Base-by-base conservation (phyloP, 331 rosid species). In the Malus hybrid region DNA sequence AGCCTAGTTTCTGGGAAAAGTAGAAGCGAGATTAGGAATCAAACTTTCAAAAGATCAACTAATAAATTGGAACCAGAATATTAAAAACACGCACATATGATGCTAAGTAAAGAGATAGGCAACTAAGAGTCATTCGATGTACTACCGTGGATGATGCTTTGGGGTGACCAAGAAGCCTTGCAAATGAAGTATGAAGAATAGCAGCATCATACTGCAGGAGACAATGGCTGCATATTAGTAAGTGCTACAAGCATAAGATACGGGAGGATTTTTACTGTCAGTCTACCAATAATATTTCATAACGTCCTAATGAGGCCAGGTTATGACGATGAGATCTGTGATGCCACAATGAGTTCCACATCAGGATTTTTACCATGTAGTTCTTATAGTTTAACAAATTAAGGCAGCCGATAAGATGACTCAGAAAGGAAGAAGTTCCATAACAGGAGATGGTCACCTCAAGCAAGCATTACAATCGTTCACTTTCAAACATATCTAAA, bases 101-200 rank as follows among this genome's bases (percentile, higher is more conserved):
- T 24, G 46, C 33, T 28, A 46, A 76, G 67, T 33, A 50, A 61
- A 7, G 68, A 61, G 31, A 75, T 32, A 22, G 54, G 44, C 64
- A 33, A 62, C 14, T 10, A 28, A 34, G 10, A 31, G 44, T 42
- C 3, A 8, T 29, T 11, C 5, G 57, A 71, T 33, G 42, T 12
- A 32, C 69, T 85, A 88, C 97, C 88, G 24, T 68, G 52, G 91
- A 44, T 13, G 88, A 75, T 75, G 83, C 74, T 79, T 52, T 87
- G 6, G 98, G 96, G 61, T 86, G 93, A 73, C 97, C 97, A 83
- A 92, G 80, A 81, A 95, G 92, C 89, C 99, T 88, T 71, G 99
- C 96, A 78, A 95, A 88, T 59, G 99, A 90, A 8, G 96, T 90
- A 85, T 95, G 97, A 83, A 95, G 96, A 86, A 95, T 92, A n/a